These are phyloP conservation scores for Herpetomonas tarakana DNA, from an alignment of 208 protist genomes.

Conservation along the genomic window DNA sequence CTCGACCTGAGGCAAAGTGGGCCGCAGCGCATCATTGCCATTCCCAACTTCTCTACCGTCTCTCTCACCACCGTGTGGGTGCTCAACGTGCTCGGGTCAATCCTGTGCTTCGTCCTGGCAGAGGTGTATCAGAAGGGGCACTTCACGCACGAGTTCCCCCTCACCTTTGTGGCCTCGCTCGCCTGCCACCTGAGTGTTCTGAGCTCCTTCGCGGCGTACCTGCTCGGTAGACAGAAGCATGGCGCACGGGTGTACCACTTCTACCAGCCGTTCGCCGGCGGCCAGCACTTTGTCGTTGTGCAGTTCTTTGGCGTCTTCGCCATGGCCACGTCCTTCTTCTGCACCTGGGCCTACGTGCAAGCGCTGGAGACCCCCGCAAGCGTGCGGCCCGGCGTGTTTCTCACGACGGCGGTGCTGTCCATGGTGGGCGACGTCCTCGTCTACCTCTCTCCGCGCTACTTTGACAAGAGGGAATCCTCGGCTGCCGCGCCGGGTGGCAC, in stretches of 20 bases:
- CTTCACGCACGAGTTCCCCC: conserved; percentile 38
- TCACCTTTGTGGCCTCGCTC: conserved; percentile 39
- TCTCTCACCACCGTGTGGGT: conserved; percentile 55
- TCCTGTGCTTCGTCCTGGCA: conserved; percentile 47
- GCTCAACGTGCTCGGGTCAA: conserved; percentile 33
- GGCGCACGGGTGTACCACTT: conserved; percentile 46
- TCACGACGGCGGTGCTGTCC: conserved; percentile 24
- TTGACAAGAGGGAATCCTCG: conserved; percentile 15
- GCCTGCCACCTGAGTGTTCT: conserved; percentile 39
- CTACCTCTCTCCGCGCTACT: conserved; percentile 52
- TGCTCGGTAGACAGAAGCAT: conserved; percentile 40
- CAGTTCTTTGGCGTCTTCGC: conserved; percentile 60
- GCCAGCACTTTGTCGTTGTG: conserved; percentile 63
- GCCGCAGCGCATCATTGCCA: background rate
- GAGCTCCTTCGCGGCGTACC: conserved; percentile 43
- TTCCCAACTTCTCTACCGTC: conserved; percentile 57
- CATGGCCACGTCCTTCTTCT: conserved; percentile 22
- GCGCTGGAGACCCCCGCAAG: conserved; percentile 19
- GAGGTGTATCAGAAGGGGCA: conserved; percentile 51
- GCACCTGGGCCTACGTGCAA: conserved; percentile 23
- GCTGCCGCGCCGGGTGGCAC: background rate
- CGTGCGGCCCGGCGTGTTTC: conserved; percentile 39
- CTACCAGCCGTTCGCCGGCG: conserved; percentile 83
- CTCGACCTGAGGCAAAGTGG: background rate
- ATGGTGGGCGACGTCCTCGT: conserved; percentile 58